Evolutionary conservation across 129 eudicot genomes (phyloP).

Genomic region (Rutidosis leptorrhynchoides): DNA sequence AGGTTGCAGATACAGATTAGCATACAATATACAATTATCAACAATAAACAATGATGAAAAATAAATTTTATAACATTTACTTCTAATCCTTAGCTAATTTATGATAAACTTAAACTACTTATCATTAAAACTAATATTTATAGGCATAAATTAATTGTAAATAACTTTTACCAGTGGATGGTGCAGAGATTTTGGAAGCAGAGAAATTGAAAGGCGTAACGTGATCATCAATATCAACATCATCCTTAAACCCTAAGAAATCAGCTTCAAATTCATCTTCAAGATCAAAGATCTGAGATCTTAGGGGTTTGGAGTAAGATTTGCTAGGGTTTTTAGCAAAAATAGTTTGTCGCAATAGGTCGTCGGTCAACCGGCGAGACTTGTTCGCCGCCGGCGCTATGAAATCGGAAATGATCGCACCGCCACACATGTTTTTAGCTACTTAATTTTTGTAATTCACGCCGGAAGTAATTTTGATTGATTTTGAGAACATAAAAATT

Average conservation of each 20-base stretch:
- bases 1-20: too few species aligned
- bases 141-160: not conserved
- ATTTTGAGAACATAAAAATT: slow-evolving; percentile 4
- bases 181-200: slow-evolving; percentile 32
- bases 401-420: slow-evolving; percentile 78
- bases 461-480: slow-evolving; percentile 1
- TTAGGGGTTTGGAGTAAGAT: slow-evolving; percentile 53
- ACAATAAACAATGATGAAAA: not conserved
- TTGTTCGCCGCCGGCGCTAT: slow-evolving; percentile 39
- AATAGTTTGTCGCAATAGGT: slow-evolving; percentile 40
- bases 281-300: slow-evolving; percentile 43
- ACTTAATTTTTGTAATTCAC: not conserved
- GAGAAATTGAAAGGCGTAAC: slow-evolving; percentile 42
- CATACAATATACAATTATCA: slow-evolving; percentile 3
- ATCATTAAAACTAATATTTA: not conserved
- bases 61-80: not conserved
- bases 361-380: slow-evolving; percentile 56
- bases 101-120: too few species aligned
- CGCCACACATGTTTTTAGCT: slow-evolving; percentile 76
- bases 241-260: slow-evolving; percentile 63
- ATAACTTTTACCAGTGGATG: slow-evolving; percentile 26
- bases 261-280: slow-evolving; percentile 82
- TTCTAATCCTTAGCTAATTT: not conserved
- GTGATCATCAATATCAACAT: slow-evolving; percentile 26
- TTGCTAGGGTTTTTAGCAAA: slow-evolving; percentile 37